These are phyloP conservation scores for Phytophthora melonis DNA, from an alignment of 352 stramenopile genomes.

Conservation along the genomic window DNA sequence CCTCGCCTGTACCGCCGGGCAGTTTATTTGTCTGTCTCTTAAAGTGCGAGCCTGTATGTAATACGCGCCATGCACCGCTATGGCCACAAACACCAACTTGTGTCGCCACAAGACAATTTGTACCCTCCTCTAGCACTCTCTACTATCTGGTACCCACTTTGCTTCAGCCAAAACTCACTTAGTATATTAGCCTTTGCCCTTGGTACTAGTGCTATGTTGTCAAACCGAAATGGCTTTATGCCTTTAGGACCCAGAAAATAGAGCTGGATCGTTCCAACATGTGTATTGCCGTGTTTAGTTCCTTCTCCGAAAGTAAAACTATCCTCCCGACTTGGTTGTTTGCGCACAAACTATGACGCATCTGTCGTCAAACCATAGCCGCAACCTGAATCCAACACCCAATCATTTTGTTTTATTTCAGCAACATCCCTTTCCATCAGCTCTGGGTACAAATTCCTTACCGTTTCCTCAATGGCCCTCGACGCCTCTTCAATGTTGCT, in stretches of 20 bases:
- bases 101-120: slow-evolving; percentile 5
- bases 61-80: background rate
- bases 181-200: slow-evolving; percentile 13
- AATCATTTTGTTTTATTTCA: slow-evolving; percentile 1
- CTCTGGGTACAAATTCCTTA: slow-evolving; percentile 10
- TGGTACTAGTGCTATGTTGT: background rate
- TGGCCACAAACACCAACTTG: background rate
- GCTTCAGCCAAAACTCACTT: slow-evolving; percentile 17
- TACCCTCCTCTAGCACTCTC: slow-evolving; percentile 5
- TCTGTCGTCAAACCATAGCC: slow-evolving; percentile 6
- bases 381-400: slow-evolving; percentile 14
- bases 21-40: background rate
- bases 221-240: slow-evolving; percentile 8
- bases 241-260: slow-evolving; percentile 10
- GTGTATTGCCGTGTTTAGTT: slow-evolving; percentile 22
- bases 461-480: background rate
- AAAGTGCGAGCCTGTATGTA: background rate
- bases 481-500: slow-evolving; percentile 4
- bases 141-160: slow-evolving; percentile 14
- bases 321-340: slow-evolving; percentile 9
- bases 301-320: slow-evolving; percentile 20
- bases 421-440: background rate
- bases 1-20: background rate
- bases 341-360: slow-evolving; percentile 2
- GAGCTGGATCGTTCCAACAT: slow-evolving; percentile 15